A percentile compares a stretch with the other conserved stretches of the same genome.
These are phyloP conservation scores for Epicoccum sorghinum DNA, from an alignment of 2,329 filamentous ascomycete species.

Conservation along the genomic window DNA sequence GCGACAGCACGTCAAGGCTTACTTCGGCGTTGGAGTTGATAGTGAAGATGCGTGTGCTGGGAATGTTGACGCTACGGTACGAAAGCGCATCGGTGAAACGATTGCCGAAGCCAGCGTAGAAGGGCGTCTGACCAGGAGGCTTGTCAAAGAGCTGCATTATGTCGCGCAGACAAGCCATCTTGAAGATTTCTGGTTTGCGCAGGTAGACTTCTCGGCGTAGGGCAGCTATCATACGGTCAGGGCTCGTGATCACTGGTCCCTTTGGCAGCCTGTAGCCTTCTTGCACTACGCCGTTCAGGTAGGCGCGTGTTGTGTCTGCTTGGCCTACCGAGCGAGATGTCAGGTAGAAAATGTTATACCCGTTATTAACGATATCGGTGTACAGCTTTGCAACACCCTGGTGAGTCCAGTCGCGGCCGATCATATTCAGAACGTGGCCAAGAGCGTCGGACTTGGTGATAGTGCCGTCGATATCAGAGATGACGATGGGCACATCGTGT, in stretches of 20 bases:
- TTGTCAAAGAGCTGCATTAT: constrained; percentile 83
- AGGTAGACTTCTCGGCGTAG: constrained; percentile 91
- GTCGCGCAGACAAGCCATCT: constrained; percentile 96
- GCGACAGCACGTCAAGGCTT: constrained; percentile 82
- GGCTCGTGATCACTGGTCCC: constrained; percentile 92
- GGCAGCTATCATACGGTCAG: constrained; percentile 93
- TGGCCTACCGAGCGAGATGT: constrained; percentile 93
- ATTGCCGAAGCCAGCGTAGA: constrained; percentile 97
- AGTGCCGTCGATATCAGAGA: constrained; percentile 97
- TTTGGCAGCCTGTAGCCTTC: constrained; percentile 85
- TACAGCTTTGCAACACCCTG: constrained; percentile 96
- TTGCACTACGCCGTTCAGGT: constrained; percentile 87
- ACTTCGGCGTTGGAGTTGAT: constrained; percentile 99
- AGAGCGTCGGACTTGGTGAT: constrained; percentile 97
- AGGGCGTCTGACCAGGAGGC: constrained; percentile 72
- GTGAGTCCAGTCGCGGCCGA: constrained; percentile 98
- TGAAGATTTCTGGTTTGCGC: constrained; percentile 97
- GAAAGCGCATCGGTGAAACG: constrained; percentile 94
- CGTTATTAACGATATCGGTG: constrained; percentile 91
- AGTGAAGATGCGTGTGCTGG: constrained; percentile 92
- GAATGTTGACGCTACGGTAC: constrained; percentile 95
- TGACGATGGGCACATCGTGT: constrained; percentile 89
- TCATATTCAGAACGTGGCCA: constrained; percentile 94
- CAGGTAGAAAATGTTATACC: constrained; percentile 98
- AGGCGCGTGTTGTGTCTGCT: constrained; percentile 86